These are phyloP conservation scores for Croton laevigatus DNA, from an alignment of 441 rosid genomes.

Conservation along the genomic window DNA sequence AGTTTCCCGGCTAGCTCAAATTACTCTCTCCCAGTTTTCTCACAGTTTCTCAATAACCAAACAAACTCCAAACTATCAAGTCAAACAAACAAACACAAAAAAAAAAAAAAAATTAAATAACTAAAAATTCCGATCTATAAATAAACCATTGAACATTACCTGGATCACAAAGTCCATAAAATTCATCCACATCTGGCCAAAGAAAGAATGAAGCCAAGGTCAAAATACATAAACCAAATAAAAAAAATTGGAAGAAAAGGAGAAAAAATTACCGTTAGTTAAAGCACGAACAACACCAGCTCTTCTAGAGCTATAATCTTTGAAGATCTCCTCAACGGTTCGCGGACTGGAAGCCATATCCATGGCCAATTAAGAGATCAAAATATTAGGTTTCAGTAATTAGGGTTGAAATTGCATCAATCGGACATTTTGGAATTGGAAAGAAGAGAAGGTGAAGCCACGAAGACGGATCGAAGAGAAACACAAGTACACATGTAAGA, in stretches of 20 bases:
- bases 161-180: constrained; percentile 76
- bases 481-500: constrained; percentile 7
- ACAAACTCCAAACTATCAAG: not conserved
- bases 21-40: not conserved
- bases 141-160: constrained; percentile 34
- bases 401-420: not conserved
- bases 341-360: constrained; percentile 55
- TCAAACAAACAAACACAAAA: not conserved
- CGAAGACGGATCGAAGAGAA: constrained; percentile 14
- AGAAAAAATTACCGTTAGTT: constrained; percentile 42
- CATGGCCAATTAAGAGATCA: constrained; percentile 20
- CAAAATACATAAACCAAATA: constrained; percentile 9
- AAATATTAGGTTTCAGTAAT: not conserved
- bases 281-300: constrained; percentile 68
- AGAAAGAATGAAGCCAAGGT: not conserved
- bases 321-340: constrained; percentile 82
- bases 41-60: constrained; percentile 13
- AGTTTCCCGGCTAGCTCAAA: constrained; percentile 1
- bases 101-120: not conserved
- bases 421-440: not conserved
- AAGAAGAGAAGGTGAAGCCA: constrained; percentile 10
- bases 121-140: constrained; percentile 11
- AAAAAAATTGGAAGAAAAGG: not conserved
- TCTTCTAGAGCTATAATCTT: constrained; percentile 65
- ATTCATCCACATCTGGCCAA: constrained; percentile 63